A percentile compares a stretch with the other conserved stretches of the same genome.
phyloP scores from a whole-genome alignment of 345 rosid genomes.

The Melaleuca quinquenervia region DNA sequence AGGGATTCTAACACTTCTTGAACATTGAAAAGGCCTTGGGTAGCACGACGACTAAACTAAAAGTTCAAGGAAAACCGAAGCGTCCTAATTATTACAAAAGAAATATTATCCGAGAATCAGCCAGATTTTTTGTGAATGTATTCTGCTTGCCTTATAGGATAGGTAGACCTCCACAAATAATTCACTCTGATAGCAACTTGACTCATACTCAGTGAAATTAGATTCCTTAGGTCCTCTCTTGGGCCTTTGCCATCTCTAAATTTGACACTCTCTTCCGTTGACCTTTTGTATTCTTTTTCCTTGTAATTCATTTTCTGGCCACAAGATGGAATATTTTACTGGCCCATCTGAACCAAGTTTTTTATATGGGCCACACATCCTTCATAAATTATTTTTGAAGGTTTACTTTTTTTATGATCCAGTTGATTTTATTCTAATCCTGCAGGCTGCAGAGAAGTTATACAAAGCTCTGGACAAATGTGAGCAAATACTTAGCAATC shows the following conservation, averaged over 20 bases:
- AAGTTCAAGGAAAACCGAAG: neutral
- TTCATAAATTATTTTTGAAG: neutral
- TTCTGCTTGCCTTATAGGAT: neutral
- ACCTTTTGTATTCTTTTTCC: neutral
- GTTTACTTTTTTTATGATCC: neutral
- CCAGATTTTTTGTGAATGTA: neutral
- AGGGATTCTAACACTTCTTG: neutral
- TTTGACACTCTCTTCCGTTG: neutral
- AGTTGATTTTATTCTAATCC: neutral
- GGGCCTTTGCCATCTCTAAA: neutral
- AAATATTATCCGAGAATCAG: neutral
- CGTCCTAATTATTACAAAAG: neutral
- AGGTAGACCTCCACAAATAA: neutral
- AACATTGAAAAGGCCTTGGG: neutral
- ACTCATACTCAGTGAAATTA: neutral
- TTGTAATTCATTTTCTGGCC: neutral
- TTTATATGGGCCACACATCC: neutral
- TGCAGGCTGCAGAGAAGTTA: conserved; percentile 59
- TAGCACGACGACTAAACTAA: neutral
- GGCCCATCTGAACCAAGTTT: neutral
- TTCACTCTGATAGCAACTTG: neutral
- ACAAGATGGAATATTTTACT: neutral
- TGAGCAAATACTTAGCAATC: conserved; percentile 58
- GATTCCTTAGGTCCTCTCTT: neutral
- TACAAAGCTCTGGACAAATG: conserved; percentile 70